These are phyloP conservation scores for Venturiaceae sp. DNA, from an alignment of 2,329 filamentous ascomycete species.

Conservation along the genomic window DNA sequence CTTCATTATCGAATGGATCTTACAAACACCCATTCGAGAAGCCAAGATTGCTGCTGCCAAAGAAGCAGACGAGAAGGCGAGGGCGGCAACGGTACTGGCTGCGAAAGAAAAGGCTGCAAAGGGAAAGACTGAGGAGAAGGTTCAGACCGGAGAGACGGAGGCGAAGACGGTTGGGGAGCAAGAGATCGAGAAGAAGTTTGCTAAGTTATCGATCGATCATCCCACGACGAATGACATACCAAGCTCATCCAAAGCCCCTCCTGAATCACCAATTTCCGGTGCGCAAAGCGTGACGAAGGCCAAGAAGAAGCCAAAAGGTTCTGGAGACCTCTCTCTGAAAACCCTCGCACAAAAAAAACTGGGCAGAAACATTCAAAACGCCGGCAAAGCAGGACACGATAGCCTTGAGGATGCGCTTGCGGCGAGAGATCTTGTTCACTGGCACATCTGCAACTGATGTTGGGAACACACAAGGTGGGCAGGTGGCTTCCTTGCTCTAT, in stretches of 20 bases:
- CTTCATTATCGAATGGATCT: constrained; percentile 16
- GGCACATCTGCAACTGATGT: constrained; percentile 14
- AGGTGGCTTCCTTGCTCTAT: no score
- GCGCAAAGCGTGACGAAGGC: no score
- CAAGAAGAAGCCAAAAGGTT: constrained; percentile 7
- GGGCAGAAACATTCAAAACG: constrained; percentile 16
- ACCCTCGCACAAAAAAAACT: constrained; percentile 13
- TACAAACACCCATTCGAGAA: not conserved
- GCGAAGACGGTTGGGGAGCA: no score
- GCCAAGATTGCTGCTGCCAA: not conserved
- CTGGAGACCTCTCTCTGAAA: constrained; percentile 14
- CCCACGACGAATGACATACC: no score
- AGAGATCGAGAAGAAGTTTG: no score
- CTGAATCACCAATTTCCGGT: no score
- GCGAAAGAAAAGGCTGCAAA: constrained; percentile 13
- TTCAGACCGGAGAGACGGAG: constrained; percentile 4
- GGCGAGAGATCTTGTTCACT: constrained; percentile 31
- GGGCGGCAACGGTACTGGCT: constrained; percentile 17
- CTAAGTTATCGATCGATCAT: no score
- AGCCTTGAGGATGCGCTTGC: constrained; percentile 38
- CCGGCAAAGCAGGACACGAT: constrained; percentile 24
- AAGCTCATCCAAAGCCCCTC: no score
- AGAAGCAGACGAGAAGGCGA: not conserved
- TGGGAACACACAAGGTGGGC: no score
- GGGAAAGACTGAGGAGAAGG: constrained; percentile 1